Conservation (phyloP, 1,284 basidiomycete genomes). For the Ceratobasidium sp. region DNA sequence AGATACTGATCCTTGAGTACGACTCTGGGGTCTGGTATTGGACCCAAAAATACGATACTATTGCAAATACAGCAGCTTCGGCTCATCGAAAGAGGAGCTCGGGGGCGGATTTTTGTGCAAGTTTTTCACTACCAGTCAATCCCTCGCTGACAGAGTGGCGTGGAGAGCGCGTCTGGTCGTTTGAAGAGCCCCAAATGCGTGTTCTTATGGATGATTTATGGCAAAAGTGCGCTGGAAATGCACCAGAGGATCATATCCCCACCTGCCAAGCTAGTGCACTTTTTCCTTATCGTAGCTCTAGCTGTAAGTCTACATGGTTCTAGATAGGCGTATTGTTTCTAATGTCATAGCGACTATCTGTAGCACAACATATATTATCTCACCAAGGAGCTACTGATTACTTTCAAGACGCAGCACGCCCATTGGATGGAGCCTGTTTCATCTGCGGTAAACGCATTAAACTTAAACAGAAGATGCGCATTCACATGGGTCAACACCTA, state of each 20-base stretch:
- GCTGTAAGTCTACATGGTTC: background rate
- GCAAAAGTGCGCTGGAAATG: background rate
- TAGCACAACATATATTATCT: background rate
- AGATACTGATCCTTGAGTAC: background rate
- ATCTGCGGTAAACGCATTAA: too few relatives aligned
- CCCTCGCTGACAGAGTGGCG: background rate
- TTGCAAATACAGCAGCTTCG: background rate
- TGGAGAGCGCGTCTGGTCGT: constrained; percentile 2
- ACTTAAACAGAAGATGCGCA: too few relatives aligned
- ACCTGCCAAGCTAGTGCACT: background rate
- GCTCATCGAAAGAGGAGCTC: background rate
- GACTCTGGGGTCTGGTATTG: constrained; percentile 22
- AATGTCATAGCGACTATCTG: background rate
- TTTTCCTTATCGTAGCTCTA: background rate
- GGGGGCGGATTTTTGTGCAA: background rate
- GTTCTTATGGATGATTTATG: background rate
- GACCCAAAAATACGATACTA: background rate
- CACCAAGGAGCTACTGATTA: background rate
- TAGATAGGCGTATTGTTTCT: background rate
- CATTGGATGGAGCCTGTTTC: too few relatives aligned
- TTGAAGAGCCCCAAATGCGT: background rate
- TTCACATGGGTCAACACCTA: too few relatives aligned
- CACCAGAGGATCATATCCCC: background rate
- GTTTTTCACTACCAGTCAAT: background rate
- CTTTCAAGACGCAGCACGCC: too few relatives aligned